Evolutionary conservation across 2,329 filamentous ascomycete genomes (phyloP).

Genomic region (Fusarium virguliforme): DNA sequence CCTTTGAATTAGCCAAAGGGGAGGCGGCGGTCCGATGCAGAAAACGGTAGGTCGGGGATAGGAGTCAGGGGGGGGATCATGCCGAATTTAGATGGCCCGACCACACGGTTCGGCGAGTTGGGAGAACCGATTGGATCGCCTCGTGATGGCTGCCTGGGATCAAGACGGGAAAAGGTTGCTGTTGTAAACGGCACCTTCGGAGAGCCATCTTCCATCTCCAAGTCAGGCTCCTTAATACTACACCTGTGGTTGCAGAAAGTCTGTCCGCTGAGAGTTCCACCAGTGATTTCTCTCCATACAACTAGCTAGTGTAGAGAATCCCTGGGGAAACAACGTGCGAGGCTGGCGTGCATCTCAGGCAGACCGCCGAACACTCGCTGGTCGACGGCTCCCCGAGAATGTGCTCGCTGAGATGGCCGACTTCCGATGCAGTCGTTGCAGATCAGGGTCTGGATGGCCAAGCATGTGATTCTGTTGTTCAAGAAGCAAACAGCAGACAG

Average conservation of each 20-base stretch:
- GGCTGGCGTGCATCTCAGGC: background rate
- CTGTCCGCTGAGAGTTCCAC: background rate
- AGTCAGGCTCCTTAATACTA: slow-evolving; percentile 3
- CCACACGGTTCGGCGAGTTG: background rate
- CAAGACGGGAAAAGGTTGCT: background rate
- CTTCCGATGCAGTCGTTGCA: background rate
- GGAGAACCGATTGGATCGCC: slow-evolving; percentile 7
- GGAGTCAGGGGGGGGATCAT: background rate
- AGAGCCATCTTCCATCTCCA: background rate
- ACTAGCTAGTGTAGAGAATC: background rate
- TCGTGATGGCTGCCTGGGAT: background rate
- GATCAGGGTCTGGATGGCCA: no score
- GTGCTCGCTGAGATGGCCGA: background rate
- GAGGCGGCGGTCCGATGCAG: slow-evolving; percentile 1
- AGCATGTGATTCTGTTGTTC: background rate
- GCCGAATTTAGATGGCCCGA: slow-evolving; percentile 1
- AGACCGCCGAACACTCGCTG: slow-evolving; percentile 1
- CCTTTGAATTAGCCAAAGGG: slow-evolving; percentile 6
- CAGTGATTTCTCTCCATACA: background rate
- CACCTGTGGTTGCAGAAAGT: background rate
- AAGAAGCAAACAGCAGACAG: background rate
- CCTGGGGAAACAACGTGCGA: background rate
- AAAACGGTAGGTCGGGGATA: slow-evolving; percentile 3
- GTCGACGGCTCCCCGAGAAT: background rate
- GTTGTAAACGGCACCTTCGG: slow-evolving; percentile 9